Percentiles rank a stretch among this genome's conserved stretches.
phyloP scores from a whole-genome alignment of 176 grass and related monocot genomes.

The Triticum timopheevii region DNA sequence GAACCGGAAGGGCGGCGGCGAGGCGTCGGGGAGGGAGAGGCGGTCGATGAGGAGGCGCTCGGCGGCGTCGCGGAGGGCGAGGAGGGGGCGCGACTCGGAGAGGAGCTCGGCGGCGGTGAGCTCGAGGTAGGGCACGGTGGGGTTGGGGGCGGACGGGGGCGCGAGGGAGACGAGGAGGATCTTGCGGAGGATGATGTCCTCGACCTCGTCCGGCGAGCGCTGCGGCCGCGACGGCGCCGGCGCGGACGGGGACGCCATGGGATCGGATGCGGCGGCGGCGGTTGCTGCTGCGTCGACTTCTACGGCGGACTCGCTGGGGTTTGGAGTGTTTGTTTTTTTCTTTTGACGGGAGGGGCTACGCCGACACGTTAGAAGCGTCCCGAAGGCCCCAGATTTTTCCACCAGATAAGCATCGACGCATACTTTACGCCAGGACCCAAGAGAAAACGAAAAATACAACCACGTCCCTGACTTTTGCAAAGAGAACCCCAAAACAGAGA shows the following conservation, averaged over 20 bases:
- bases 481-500: no score
- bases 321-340: no score
- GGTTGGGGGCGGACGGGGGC: conserved; percentile 31
- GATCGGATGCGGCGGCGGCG: neutral
- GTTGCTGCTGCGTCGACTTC: neutral
- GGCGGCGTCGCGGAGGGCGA: conserved; percentile 52
- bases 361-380: no score
- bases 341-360: no score
- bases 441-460: no score
- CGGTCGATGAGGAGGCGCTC: conserved; percentile 91
- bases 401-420: no score
- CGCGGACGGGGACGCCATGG: conserved; percentile 35
- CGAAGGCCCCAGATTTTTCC: no score
- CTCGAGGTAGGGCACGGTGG: conserved; percentile 72
- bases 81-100: conserved; percentile 77
- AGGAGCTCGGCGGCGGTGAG: conserved; percentile 94
- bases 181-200: conserved; percentile 98
- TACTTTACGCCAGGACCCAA: no score
- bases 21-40: conserved; percentile 52
- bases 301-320: no score
- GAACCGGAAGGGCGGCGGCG: conserved; percentile 59
- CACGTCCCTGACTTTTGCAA: no score
- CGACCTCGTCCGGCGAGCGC: conserved; percentile 78
- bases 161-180: conserved; percentile 90
- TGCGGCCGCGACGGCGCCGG: conserved; percentile 62